Evolutionary conservation across 306 rosid species (phyloP).

Genomic region (Prunus mongolica): DNA sequence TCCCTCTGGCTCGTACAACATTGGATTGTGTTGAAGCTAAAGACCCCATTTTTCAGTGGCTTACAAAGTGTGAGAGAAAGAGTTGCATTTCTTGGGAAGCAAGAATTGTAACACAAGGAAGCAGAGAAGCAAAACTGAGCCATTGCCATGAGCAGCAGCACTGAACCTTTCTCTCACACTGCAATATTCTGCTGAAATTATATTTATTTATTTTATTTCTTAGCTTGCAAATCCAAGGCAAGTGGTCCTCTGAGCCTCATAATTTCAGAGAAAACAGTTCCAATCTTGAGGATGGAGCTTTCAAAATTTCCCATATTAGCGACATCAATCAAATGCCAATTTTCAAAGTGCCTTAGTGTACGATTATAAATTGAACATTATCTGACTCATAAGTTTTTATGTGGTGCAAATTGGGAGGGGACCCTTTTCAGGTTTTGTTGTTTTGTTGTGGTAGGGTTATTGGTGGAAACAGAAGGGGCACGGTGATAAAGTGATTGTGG

Average conservation of each 20-base stretch:
- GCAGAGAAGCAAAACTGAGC: background rate
- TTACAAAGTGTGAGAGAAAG: background rate
- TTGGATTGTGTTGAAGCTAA: conserved; percentile 12
- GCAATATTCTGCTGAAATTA: background rate
- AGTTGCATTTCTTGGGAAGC: conserved; percentile 1
- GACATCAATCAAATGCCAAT: background rate
- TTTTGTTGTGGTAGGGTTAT: conserved; percentile 14
- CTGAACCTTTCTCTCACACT: background rate
- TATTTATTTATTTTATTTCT: too few relatives aligned
- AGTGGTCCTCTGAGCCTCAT: background rate
- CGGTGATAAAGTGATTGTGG: background rate
- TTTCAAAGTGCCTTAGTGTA: background rate
- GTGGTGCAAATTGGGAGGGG: conserved; percentile 16
- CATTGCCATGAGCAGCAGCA: background rate
- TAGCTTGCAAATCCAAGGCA: background rate
- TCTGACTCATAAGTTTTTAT: conserved; percentile 7
- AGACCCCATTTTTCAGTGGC: background rate
- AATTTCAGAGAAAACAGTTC: background rate
- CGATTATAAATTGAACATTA: background rate
- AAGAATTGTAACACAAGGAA: background rate
- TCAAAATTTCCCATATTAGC: background rate
- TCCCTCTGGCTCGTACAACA: conserved; percentile 34
- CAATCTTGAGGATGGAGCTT: background rate
- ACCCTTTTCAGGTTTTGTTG: conserved; percentile 11
- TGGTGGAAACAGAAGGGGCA: background rate